Percentiles rank a stretch among this genome's conserved stretches.
Evolutionary conservation across 2,329 filamentous ascomycete genomes (phyloP).

Genomic region (Phyllosticta citribraziliensis): DNA sequence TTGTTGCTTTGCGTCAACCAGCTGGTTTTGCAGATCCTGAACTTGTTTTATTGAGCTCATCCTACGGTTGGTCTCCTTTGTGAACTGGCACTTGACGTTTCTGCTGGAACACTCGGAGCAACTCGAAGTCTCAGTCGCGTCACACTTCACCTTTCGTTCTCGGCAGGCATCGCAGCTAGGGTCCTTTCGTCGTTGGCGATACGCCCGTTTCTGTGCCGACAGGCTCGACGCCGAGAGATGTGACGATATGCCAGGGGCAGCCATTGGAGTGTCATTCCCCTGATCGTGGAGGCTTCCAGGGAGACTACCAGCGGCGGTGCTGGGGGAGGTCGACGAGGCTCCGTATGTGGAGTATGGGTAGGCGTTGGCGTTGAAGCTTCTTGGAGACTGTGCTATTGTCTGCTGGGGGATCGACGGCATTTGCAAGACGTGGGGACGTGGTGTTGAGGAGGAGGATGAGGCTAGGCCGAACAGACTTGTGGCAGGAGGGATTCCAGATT

Average conservation of each 20-base stretch:
- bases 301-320: conserved; percentile 23
- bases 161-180: conserved; percentile 96
- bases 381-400: conserved; percentile 22
- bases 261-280: conserved; percentile 25
- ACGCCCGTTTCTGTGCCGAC: conserved; percentile 82
- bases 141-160: conserved; percentile 75
- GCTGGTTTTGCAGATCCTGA: conserved; percentile 89
- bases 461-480: conserved; percentile 23
- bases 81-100: conserved; percentile 96
- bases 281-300: conserved; percentile 19
- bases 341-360: conserved; percentile 20
- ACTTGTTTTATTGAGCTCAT: conserved; percentile 99
- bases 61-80: conserved; percentile 93
- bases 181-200: conserved; percentile 89
- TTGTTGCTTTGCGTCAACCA: conserved; percentile 69
- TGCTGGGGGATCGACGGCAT: conserved; percentile 19
- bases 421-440: conserved; percentile 19
- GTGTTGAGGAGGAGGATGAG: conserved; percentile 2
- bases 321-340: conserved; percentile 24
- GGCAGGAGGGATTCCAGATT: conserved; percentile 23
- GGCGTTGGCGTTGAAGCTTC: conserved; percentile 20
- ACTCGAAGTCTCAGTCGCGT: conserved; percentile 90
- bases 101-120: conserved; percentile 96
- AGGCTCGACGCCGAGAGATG: conserved; percentile 39
- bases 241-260: conserved; percentile 29